Evolutionary conservation across 2,329 filamentous ascomycete genomes (phyloP).

Genomic region (Paraconiothyrium sp.): DNA sequence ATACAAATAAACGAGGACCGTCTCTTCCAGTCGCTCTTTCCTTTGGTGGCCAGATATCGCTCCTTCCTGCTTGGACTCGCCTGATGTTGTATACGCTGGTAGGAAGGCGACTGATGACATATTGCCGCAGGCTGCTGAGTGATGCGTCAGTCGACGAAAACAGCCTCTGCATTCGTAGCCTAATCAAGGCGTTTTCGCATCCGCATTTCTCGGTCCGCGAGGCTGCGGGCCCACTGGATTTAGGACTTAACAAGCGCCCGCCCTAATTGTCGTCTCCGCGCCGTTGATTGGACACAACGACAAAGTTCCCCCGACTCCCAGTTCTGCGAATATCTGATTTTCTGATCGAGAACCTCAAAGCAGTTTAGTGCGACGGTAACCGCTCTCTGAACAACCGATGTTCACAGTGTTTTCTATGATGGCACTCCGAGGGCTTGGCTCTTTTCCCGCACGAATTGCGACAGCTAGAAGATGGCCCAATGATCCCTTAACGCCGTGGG

Average conservation of each 20-base stretch:
- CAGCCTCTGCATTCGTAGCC: too few species aligned
- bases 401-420: background rate
- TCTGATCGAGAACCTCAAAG: background rate
- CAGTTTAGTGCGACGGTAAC: background rate
- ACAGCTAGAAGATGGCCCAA: background rate
- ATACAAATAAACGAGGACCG: background rate
- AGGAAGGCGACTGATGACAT: background rate
- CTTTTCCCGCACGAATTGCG: background rate
- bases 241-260: background rate
- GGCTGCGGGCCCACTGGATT: background rate
- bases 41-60: background rate
- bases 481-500: background rate
- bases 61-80: background rate
- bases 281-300: background rate
- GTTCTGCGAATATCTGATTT: background rate
- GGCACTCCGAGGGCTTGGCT: background rate
- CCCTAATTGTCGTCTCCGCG: background rate
- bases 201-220: background rate
- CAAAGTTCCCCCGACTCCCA: background rate
- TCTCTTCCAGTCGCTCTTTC: background rate
- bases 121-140: background rate
- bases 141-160: background rate
- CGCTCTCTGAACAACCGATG: background rate
- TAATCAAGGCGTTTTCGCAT: too few species aligned
- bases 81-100: background rate